Evolutionary conservation across 73 alveolate genomes (phyloP).

Genomic region (Breviolum minutum): DNA sequence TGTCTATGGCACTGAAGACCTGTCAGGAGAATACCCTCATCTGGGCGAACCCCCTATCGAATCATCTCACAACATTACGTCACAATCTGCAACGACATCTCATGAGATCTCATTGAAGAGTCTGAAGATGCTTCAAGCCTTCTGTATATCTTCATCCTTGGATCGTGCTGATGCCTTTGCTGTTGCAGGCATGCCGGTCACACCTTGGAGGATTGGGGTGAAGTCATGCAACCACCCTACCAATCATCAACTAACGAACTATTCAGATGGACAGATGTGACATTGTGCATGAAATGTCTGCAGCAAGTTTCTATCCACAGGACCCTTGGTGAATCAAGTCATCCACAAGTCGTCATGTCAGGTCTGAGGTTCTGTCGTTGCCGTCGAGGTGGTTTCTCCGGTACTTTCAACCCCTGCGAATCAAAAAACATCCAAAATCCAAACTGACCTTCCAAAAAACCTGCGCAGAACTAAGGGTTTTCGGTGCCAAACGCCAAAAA

Average conservation of each 20-base stretch:
- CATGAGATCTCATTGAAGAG: not conserved
- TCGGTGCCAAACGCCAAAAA: not conserved
- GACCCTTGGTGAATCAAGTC: too few species aligned
- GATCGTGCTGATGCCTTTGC: slow-evolving; percentile 41
- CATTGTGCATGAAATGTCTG: not conserved
- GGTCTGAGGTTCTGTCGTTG: not conserved
- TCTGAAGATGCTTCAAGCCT: not conserved
- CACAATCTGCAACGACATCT: not conserved
- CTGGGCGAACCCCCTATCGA: not conserved
- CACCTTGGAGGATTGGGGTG: slow-evolving; percentile 1
- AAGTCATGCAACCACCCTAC: not conserved
- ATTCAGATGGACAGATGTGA: not conserved
- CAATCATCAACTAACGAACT: not conserved
- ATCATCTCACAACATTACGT: not conserved
- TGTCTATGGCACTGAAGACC: slow-evolving; percentile 31
- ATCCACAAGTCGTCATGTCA: too few species aligned
- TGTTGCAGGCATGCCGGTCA: slow-evolving; percentile 46
- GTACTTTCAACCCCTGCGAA: too few species aligned
- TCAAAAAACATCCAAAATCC: not conserved
- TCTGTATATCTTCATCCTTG: slow-evolving; percentile 55
- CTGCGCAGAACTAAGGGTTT: not conserved
- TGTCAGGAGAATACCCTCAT: not conserved
- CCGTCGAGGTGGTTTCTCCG: not conserved
- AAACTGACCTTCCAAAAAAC: not conserved
- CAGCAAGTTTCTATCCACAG: too few species aligned